Evolutionary conservation across 2,329 filamentous ascomycete species (phyloP).

Genomic region (Exophiala spinifera): DNA sequence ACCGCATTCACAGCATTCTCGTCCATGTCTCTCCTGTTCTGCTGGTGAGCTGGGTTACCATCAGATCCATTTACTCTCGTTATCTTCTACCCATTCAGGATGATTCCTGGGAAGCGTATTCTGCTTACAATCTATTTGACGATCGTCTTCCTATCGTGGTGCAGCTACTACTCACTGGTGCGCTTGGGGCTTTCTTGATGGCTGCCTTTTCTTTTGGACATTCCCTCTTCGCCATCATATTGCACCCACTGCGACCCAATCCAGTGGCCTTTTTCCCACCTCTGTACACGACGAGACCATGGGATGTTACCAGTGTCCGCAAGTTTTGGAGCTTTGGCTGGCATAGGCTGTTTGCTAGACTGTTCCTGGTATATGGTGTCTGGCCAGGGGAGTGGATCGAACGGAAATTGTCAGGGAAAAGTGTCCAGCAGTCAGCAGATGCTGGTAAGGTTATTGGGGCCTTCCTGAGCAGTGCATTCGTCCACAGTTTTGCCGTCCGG

Average conservation of each 20-base stretch:
- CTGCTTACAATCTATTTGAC: slow-evolving; percentile 36
- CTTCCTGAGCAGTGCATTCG: slow-evolving; percentile 41
- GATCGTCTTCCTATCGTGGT: slow-evolving; percentile 31
- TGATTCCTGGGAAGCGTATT: background rate
- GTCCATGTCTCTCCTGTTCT: slow-evolving; percentile 40
- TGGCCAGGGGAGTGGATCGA: slow-evolving; percentile 47
- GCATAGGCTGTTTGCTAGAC: slow-evolving; percentile 44
- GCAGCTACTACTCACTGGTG: slow-evolving; percentile 39
- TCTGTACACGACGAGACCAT: slow-evolving; percentile 43
- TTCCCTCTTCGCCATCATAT: slow-evolving; percentile 41
- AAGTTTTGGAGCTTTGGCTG: slow-evolving; percentile 46
- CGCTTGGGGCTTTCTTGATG: slow-evolving; percentile 45
- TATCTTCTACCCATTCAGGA: slow-evolving; percentile 14
- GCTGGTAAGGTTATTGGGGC: slow-evolving; percentile 45
- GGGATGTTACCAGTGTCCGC: slow-evolving; percentile 41
- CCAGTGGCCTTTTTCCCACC: slow-evolving; percentile 46
- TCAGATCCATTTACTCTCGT: slow-evolving; percentile 35
- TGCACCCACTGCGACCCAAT: slow-evolving; percentile 39
- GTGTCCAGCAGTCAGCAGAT: slow-evolving; percentile 36
- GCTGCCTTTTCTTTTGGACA: slow-evolving; percentile 43
- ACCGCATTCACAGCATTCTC: slow-evolving; percentile 41
- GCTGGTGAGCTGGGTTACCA: slow-evolving; percentile 35
- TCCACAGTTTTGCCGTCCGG: slow-evolving; percentile 42
- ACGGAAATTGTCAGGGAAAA: slow-evolving; percentile 39
- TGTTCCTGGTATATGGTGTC: slow-evolving; percentile 46